Evolutionary conservation across 306 rosid genomes (phyloP).

Genomic region (Vachellia collinsii): DNA sequence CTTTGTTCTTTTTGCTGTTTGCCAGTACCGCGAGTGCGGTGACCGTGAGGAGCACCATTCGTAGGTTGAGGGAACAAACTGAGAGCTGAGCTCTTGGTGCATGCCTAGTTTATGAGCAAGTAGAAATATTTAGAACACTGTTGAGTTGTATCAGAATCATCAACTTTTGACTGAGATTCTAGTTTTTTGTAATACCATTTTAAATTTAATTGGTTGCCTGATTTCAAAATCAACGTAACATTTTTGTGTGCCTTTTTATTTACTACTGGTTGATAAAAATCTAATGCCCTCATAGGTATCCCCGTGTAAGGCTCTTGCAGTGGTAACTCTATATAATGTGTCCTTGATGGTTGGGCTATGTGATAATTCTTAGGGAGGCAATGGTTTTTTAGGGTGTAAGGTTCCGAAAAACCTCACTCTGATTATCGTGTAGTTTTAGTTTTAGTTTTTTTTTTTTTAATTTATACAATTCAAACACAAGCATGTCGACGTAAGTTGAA

Average conservation of each 20-base stretch:
- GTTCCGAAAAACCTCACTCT: too few species aligned
- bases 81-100: slow-evolving; percentile 43
- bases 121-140: slow-evolving; percentile 29
- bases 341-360: too few species aligned
- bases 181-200: too few species aligned
- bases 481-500: too few species aligned
- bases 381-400: too few species aligned
- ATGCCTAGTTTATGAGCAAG: slow-evolving; percentile 5
- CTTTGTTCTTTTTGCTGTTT: slow-evolving; percentile 22
- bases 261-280: neutral
- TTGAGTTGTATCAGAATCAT: slow-evolving; percentile 11
- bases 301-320: neutral
- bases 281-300: neutral
- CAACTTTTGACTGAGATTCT: neutral
- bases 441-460: too few species aligned
- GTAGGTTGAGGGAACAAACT: slow-evolving; percentile 62
- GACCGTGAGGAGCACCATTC: slow-evolving; percentile 76
- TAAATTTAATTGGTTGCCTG: slow-evolving; percentile 1
- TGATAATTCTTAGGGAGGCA: too few species aligned
- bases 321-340: neutral
- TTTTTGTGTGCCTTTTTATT: neutral
- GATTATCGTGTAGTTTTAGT: too few species aligned
- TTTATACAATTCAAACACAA: too few species aligned
- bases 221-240: neutral
- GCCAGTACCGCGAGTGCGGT: slow-evolving; percentile 86